Conservation (phyloP, 768 basidiomycete species). For the Lentinula lateritia region DNA sequence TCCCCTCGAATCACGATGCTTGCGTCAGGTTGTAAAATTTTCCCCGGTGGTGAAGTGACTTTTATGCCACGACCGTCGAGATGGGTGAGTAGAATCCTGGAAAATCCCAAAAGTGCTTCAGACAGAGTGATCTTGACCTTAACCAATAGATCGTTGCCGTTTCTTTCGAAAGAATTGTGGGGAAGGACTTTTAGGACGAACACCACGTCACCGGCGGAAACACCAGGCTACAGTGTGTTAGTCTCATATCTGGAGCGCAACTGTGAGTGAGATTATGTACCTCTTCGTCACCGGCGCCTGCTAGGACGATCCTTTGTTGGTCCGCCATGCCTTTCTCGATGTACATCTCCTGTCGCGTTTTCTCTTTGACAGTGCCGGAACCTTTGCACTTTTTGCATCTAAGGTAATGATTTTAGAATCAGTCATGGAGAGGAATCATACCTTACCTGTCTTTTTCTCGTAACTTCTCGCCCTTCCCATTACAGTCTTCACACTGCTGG, state of each 20-base stretch:
- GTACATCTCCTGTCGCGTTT: constrained; percentile 82
- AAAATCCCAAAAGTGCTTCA: constrained; percentile 94
- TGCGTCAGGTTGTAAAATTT: constrained; percentile 70
- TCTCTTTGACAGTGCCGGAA: constrained; percentile 75
- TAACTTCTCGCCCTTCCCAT: constrained; percentile 62
- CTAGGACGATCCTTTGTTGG: constrained; percentile 77
- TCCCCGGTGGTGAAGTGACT: constrained; percentile 67
- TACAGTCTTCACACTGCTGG: constrained; percentile 57
- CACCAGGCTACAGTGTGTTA: constrained; percentile 60
- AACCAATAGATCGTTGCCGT: constrained; percentile 75
- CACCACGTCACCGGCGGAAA: constrained; percentile 87
- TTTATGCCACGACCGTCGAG: constrained; percentile 90
- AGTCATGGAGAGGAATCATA: neutral
- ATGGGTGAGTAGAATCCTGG: constrained; percentile 83
- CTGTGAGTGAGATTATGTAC: constrained; percentile 33
- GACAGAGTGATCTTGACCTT: constrained; percentile 84
- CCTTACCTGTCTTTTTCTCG: constrained; percentile 80
- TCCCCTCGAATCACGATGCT: constrained; percentile 75
- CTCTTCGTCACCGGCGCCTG: constrained; percentile 90
- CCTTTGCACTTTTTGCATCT: constrained; percentile 98
- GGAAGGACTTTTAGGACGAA: constrained; percentile 66
- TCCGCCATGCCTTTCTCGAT: constrained; percentile 86
- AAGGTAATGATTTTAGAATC: neutral
- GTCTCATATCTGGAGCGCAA: constrained; percentile 2
- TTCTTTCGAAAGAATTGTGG: constrained; percentile 81